A percentile compares a stretch with the other conserved stretches of the same genome.
phyloP scores from a whole-genome alignment of 2,329 filamentous ascomycete genomes.

The Geosmithia morbida region DNA sequence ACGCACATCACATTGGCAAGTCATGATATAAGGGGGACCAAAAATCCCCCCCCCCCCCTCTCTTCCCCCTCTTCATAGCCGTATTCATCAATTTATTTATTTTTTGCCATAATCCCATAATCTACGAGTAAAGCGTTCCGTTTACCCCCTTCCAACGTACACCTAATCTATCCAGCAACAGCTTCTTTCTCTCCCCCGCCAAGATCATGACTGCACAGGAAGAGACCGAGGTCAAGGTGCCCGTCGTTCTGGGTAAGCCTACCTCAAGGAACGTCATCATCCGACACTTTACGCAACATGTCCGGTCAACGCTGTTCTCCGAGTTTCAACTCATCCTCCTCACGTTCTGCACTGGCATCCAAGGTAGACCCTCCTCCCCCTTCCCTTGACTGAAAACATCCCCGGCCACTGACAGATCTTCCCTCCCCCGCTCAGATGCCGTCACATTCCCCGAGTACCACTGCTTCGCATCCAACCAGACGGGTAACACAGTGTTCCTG shows the following conservation, averaged over 20 bases:
- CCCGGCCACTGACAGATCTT: neutral
- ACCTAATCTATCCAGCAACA: neutral
- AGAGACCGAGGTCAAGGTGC: neutral
- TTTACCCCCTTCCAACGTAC: neutral
- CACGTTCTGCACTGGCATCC: conserved; percentile 35
- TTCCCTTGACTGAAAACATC: neutral
- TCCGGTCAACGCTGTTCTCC: conserved; percentile 23
- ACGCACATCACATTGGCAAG: neutral
- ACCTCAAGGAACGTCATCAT: neutral
- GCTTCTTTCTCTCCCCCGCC: neutral
- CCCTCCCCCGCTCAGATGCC: conserved; percentile 25
- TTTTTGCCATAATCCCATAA: neutral
- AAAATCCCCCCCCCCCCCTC: neutral
- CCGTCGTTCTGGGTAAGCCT: neutral
- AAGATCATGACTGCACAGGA: neutral
- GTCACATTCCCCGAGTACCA: conserved; percentile 45
- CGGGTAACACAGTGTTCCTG: conserved; percentile 49
- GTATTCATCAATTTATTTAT: neutral
- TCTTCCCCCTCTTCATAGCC: neutral
- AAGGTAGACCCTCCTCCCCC: conserved; percentile 16
- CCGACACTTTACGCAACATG: conserved; percentile 10
- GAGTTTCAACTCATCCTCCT: conserved; percentile 30
- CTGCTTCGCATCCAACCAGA: conserved; percentile 51
- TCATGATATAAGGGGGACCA: neutral
- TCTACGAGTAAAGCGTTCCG: neutral